phyloP scores from a whole-genome alignment of 2,329 filamentous ascomycete genomes.

The Teratosphaeria pseudoeucalypti region DNA sequence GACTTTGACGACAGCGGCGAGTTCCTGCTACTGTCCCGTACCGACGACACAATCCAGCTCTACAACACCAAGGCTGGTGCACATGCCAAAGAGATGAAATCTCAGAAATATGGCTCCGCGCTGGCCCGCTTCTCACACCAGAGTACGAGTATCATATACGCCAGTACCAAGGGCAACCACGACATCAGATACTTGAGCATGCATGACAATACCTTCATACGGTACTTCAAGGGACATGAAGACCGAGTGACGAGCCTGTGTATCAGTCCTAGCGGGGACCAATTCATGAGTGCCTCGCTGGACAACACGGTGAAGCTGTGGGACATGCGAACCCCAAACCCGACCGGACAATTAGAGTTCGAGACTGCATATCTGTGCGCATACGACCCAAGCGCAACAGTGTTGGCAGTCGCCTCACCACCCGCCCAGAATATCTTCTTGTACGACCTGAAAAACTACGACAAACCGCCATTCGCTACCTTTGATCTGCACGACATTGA shows the following conservation, averaged over 20 bases:
- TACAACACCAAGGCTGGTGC: slow-evolving; percentile 89
- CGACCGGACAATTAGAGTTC: slow-evolving; percentile 70
- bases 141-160: slow-evolving; percentile 82
- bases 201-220: slow-evolving; percentile 92
- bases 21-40: slow-evolving; percentile 79
- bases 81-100: slow-evolving; percentile 77
- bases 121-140: slow-evolving; percentile 91
- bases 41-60: slow-evolving; percentile 90
- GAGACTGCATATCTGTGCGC: slow-evolving; percentile 72
- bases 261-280: slow-evolving; percentile 76
- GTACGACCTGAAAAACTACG: slow-evolving; percentile 89
- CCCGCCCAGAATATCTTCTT: slow-evolving; percentile 69
- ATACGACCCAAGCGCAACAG: slow-evolving; percentile 83
- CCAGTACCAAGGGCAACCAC: slow-evolving; percentile 90
- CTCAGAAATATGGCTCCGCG: slow-evolving; percentile 94
- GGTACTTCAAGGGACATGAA: slow-evolving; percentile 90
- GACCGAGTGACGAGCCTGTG: slow-evolving; percentile 72
- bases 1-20: slow-evolving; percentile 96
- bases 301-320: slow-evolving; percentile 89
- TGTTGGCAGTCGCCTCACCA: slow-evolving; percentile 83
- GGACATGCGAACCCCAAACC: slow-evolving; percentile 73
- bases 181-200: slow-evolving; percentile 78
- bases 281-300: slow-evolving; percentile 81
- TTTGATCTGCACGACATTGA: slow-evolving; percentile 70
- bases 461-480: slow-evolving; percentile 76